Base-by-base conservation (phyloP, 345 rosid species). In the Linum usitatissimum region DNA sequence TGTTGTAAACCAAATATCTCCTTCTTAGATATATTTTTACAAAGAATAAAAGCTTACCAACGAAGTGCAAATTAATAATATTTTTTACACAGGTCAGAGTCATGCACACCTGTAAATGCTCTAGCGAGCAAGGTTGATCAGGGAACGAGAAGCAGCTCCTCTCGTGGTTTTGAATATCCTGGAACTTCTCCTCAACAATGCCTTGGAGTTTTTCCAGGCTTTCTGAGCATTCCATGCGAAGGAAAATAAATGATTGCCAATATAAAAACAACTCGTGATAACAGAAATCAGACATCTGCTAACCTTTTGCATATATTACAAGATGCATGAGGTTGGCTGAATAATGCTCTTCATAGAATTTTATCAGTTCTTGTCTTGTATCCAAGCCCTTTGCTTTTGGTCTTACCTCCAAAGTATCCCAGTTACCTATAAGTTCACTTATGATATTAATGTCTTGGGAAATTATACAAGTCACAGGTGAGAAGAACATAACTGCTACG, bases 321-420 rank as follows among this genome's bases (percentile, higher is more conserved):
- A 92, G 81, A 75, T 84, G 83, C 97, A 92, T 92, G 49, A 85
- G 81, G 78, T 86, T 92, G 66, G 98, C 86, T 15, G 98, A 92
- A 81, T 92, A 92, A 61, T 89, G 67, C 60, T 87, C 90, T 51
- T 84, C 73, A 64, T 92, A 92, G 74, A 92, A 86, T 59, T 83
- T 87, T 39, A 92, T 78, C 63, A 92, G 97, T 76, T 89, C 95
- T 15, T 64, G 61, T 63, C 91, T 85, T 64, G 85, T 87, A 71
- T 92, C 94, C 63, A 84, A 53, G 66, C 97, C 98, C 73, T 67
- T 86, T 54, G 79, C 91, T 75, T 80, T 82, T 38, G 98, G 98
- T 60, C 71, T 73, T 64, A 89, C 91, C 66, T 83, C 87, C 79
- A 89, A 73, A 34, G 95, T 92, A 36, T 92, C 85, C 94, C 85